These are phyloP conservation scores for Tricholoma flavovirens DNA, from an alignment of 768 basidiomycete genomes.

Conservation along the genomic window DNA sequence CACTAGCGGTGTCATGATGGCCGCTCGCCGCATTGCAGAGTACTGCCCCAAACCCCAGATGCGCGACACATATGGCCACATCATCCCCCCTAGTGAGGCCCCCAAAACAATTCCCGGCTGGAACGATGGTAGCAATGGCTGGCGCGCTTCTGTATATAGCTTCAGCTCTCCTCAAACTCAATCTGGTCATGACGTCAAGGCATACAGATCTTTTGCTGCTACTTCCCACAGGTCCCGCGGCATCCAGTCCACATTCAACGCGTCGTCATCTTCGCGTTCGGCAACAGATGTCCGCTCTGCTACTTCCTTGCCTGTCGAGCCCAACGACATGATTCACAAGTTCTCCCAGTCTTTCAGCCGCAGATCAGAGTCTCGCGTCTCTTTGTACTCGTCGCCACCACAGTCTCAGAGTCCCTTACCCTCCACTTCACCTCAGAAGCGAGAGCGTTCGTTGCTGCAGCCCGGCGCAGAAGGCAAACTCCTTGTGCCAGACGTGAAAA, in stretches of 20 bases:
- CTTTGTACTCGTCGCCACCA: constrained; percentile 29
- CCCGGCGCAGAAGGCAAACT: constrained; percentile 61
- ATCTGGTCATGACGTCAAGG: constrained; percentile 25
- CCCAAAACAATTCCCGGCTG: constrained; percentile 55
- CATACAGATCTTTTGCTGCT: constrained; percentile 43
- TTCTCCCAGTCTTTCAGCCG: constrained; percentile 53
- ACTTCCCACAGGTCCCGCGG: constrained; percentile 44
- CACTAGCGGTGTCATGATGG: constrained; percentile 66
- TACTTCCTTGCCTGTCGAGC: constrained; percentile 19
- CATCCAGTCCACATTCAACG: constrained; percentile 44
- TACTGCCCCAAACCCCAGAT: constrained; percentile 37
- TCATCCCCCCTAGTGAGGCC: constrained; percentile 26
- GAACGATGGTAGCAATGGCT: constrained; percentile 61
- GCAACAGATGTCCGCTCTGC: constrained; percentile 7
- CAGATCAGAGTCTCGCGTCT: constrained; percentile 46
- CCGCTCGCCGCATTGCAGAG: constrained; percentile 47
- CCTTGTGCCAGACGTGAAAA: constrained; percentile 41
- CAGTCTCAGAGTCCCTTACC: constrained; percentile 32
- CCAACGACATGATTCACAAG: constrained; percentile 47
- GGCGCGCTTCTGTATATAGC: constrained; percentile 62
- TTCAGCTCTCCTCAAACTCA: constrained; percentile 35
- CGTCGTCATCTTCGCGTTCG: constrained; percentile 15
- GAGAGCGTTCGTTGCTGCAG: constrained; percentile 52
- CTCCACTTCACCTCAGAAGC: constrained; percentile 25
- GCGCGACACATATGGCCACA: constrained; percentile 27